phyloP scores from a whole-genome alignment of 202 grass and related monocot species.

The Eragrostis tef region DNA sequence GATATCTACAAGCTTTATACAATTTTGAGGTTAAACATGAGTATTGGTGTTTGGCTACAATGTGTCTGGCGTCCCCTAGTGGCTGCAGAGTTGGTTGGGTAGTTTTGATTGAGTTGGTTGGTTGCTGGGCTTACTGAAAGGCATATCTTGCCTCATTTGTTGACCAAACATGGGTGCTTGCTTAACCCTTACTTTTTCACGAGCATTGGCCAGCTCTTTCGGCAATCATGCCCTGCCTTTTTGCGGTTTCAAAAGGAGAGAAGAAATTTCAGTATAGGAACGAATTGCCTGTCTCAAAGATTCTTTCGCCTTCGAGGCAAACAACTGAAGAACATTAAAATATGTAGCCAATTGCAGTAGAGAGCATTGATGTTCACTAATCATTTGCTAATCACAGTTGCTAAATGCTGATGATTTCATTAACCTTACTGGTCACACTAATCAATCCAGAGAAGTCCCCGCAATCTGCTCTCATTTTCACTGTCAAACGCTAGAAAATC shows the following conservation, averaged over 20 bases:
- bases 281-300: not conserved
- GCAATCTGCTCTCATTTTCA: not conserved
- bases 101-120: slow-evolving; percentile 39
- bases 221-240: not conserved
- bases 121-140: slow-evolving; percentile 47
- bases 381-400: not conserved
- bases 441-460: not conserved
- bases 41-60: slow-evolving; percentile 15
- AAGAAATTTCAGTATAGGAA: not conserved
- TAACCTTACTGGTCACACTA: not conserved
- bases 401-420: not conserved
- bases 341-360: not conserved
- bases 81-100: slow-evolving; percentile 21
- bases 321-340: not conserved
- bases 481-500: not conserved
- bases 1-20: not conserved
- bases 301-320: not conserved
- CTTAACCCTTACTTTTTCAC: slow-evolving; percentile 39
- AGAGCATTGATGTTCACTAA: not conserved
- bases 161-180: slow-evolving; percentile 25
- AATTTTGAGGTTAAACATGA: not conserved
- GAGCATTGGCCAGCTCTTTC: slow-evolving; percentile 5
- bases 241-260: not conserved
- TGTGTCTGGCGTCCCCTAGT: not conserved
- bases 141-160: slow-evolving; percentile 34